Evolutionary conservation across 345 rosid genomes (phyloP).

Genomic region (Bretschneidera sinensis): DNA sequence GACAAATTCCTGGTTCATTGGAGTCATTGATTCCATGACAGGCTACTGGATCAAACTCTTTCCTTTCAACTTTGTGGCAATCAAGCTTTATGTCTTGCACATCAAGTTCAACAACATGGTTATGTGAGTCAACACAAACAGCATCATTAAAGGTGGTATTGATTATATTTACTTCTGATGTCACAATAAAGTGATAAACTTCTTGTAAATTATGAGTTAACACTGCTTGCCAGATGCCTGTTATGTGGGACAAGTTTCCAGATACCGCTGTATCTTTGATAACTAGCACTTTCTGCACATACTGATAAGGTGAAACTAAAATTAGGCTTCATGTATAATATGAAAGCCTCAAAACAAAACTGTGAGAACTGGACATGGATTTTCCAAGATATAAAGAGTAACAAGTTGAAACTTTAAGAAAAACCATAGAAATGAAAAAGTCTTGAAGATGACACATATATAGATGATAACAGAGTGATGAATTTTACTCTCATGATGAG

Average conservation of each 20-base stretch:
- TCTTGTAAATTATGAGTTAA: conserved; percentile 52
- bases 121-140: conserved; percentile 27
- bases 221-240: conserved; percentile 69
- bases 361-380: neutral
- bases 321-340: conserved; percentile 7
- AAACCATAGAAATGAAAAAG: too few relatives aligned
- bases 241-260: conserved; percentile 21
- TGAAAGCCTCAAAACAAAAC: neutral
- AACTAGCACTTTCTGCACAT: conserved; percentile 61
- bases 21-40: conserved; percentile 60
- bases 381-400: neutral
- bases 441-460: too few relatives aligned
- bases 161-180: conserved; percentile 37
- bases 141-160: conserved; percentile 58
- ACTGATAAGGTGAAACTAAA: conserved; percentile 35
- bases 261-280: conserved; percentile 31
- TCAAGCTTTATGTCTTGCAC: conserved; percentile 21
- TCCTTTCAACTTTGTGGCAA: conserved; percentile 17
- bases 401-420: neutral
- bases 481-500: too few relatives aligned
- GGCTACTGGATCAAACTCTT: conserved; percentile 42
- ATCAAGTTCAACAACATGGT: conserved; percentile 33
- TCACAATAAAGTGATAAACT: conserved; percentile 62
- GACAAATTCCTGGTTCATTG: conserved; percentile 53
- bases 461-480: too few relatives aligned